Conservation (phyloP, 202 grass and related monocot species). For the Saccharum hybrid region DNA sequence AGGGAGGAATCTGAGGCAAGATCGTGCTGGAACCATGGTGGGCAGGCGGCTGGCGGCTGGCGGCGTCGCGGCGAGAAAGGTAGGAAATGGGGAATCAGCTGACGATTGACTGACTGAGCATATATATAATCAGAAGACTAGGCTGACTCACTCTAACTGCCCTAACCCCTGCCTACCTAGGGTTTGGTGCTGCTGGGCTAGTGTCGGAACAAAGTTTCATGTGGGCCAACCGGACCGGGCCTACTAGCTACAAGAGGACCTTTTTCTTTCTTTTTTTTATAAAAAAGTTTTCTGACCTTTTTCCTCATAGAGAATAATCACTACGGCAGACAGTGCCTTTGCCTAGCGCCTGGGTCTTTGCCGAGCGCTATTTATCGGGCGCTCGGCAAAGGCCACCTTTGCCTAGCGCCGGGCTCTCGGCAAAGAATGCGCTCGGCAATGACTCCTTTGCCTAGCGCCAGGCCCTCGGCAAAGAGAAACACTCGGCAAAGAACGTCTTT, state of each 20-base stretch:
- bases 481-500: no score
- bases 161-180: neutral
- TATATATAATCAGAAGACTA: no score
- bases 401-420: no score
- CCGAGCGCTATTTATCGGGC: no score
- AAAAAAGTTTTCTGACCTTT: neutral
- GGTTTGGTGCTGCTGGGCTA: neutral
- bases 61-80: neutral
- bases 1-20: neutral
- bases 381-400: no score
- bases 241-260: neutral
- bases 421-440: no score
- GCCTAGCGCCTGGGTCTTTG: no score
- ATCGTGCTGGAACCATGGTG: neutral
- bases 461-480: no score
- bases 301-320: neutral
- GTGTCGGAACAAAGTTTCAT: neutral
- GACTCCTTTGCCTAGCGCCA: no score
- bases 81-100: neutral
- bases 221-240: neutral
- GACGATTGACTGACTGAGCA: neutral
- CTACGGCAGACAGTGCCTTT: no score
- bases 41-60: neutral
- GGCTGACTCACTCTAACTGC: neutral
- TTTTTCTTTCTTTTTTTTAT: neutral